A percentile compares a stretch with the other conserved stretches of the same genome.
These are phyloP conservation scores for Chaetomium sp. DNA, from an alignment of 2,329 filamentous ascomycete species.

Conservation along the genomic window DNA sequence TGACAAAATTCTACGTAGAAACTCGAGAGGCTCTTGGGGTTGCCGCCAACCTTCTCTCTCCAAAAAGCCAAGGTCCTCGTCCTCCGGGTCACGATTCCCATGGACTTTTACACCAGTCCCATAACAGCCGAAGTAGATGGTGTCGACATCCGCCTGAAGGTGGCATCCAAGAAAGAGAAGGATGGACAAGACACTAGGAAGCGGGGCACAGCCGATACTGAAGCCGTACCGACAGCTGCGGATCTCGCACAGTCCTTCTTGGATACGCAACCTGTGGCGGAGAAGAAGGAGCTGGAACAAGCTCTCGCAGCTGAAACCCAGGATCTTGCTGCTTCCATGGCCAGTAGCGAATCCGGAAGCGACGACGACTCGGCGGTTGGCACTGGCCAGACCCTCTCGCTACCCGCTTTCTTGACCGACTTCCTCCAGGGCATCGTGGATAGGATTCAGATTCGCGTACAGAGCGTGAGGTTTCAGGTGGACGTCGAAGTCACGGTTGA, in stretches of 20 bases:
- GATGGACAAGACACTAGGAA: constrained; percentile 34
- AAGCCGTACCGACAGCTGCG: constrained; percentile 65
- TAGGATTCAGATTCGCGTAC: constrained; percentile 67
- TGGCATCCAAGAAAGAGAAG: constrained; percentile 48
- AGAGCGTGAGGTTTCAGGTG: constrained; percentile 65
- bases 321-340: constrained; percentile 62
- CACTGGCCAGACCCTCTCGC: constrained; percentile 69
- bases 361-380: constrained; percentile 65
- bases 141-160: constrained; percentile 68
- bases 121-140: constrained; percentile 82
- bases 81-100: constrained; percentile 79
- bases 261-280: constrained; percentile 66
- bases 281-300: constrained; percentile 69
- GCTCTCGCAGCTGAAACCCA: constrained; percentile 65
- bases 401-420: constrained; percentile 70
- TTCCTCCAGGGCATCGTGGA: constrained; percentile 76
- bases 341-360: constrained; percentile 60
- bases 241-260: constrained; percentile 79
- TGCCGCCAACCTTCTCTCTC: constrained; percentile 72
- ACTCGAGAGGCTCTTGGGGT: constrained; percentile 71
- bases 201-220: constrained; percentile 34
- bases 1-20: constrained; percentile 58
- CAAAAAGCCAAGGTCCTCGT: constrained; percentile 73
- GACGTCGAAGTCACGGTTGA: constrained; percentile 62
- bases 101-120: constrained; percentile 83